Evolutionary conservation across 108 stramenopile genomes (phyloP).

Genomic region (Craspedostauros australis): DNA sequence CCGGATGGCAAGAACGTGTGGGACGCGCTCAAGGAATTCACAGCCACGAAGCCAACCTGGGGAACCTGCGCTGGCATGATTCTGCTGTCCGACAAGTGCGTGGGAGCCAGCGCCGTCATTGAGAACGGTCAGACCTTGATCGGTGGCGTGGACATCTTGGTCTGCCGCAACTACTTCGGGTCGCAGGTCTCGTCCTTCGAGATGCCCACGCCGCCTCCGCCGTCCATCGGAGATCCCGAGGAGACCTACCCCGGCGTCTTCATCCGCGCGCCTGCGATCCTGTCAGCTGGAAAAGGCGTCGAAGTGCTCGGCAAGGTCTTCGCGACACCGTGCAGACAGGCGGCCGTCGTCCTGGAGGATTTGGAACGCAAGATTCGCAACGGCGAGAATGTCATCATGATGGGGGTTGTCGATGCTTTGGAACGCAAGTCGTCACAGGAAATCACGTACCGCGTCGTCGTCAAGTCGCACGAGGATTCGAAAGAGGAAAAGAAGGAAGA

Average conservation of each 20-base stretch:
- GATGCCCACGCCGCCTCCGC: constrained; percentile 74
- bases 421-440: constrained; percentile 50
- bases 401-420: constrained; percentile 73
- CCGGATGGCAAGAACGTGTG: constrained; percentile 44
- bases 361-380: constrained; percentile 66
- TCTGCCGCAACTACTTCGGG: constrained; percentile 98
- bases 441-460: constrained; percentile 35
- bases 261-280: constrained; percentile 97
- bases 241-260: constrained; percentile 86
- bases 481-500: constrained; percentile 20
- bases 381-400: constrained; percentile 69
- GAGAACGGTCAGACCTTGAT: constrained; percentile 93
- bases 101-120: constrained; percentile 82
- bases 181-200: constrained; percentile 94
- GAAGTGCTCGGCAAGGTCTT: constrained; percentile 82
- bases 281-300: constrained; percentile 65
- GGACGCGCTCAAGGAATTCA: constrained; percentile 69
- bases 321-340: constrained; percentile 84
- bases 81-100: constrained; percentile 87
- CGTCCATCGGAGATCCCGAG: constrained; percentile 12
- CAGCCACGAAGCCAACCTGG: constrained; percentile 81
- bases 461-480: constrained; percentile 30
- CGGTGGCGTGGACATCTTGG: constrained; percentile 91
- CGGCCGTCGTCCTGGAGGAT: constrained; percentile 75
- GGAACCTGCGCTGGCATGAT: constrained; percentile 99